Evolutionary conservation across 257 asterid genomes (phyloP).

Genomic region (Fraxinus quadrangulata): DNA sequence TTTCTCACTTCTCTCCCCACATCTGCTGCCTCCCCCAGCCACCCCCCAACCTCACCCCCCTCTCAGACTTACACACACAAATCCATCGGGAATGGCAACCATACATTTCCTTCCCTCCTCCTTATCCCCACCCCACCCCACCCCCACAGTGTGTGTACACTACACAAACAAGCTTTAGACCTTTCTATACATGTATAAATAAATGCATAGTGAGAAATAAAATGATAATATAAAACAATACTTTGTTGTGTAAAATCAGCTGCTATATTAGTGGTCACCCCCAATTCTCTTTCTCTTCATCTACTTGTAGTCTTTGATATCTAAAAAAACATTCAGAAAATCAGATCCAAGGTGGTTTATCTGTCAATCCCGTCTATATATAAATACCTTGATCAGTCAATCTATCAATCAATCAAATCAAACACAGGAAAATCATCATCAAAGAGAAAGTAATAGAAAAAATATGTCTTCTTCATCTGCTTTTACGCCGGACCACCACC

Average conservation of each 20-base stretch:
- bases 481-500: slow-evolving; percentile 80
- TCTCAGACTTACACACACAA: too few species aligned
- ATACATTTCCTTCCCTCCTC: slow-evolving; percentile 37
- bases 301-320: slow-evolving; percentile 31
- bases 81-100: slow-evolving; percentile 76
- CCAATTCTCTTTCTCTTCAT: slow-evolving; percentile 9
- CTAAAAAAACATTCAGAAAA: slow-evolving; percentile 39
- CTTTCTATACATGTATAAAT: not conserved
- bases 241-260: slow-evolving; percentile 28
- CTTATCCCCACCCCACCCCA: not conserved
- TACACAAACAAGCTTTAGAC: not conserved
- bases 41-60: slow-evolving; percentile 18
- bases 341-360: slow-evolving; percentile 68
- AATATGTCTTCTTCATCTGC: slow-evolving; percentile 90
- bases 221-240: slow-evolving; percentile 4
- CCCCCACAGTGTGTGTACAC: not conserved
- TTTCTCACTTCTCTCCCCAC: slow-evolving; percentile 77
- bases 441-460: not conserved
- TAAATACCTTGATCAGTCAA: slow-evolving; percentile 63
- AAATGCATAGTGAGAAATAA: not conserved
- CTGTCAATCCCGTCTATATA: slow-evolving; percentile 49
- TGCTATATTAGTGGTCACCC: slow-evolving; percentile 36
- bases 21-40: slow-evolving; percentile 61
- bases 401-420: slow-evolving; percentile 91
- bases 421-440: slow-evolving; percentile 39